Percentiles rank a stretch among this genome's conserved stretches.
These are phyloP conservation scores for Amanita rubescens DNA, from an alignment of 768 basidiomycete genomes.

Conservation along the genomic window DNA sequence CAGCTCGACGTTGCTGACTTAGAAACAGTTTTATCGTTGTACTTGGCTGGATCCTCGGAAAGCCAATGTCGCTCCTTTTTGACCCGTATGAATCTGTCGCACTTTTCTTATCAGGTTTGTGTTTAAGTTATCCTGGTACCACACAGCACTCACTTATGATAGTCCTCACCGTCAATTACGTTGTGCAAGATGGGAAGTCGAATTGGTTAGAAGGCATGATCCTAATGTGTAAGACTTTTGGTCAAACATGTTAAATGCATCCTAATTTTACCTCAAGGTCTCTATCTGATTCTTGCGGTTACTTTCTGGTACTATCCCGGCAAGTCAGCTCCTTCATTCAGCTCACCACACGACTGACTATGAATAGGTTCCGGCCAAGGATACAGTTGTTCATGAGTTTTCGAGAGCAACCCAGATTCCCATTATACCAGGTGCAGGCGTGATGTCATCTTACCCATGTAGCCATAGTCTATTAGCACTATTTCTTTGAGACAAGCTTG, in stretches of 20 bases:
- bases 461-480: neutral
- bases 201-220: constrained; percentile 79
- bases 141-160: neutral
- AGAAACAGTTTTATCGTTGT: constrained; percentile 57
- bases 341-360: neutral
- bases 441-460: neutral
- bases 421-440: neutral
- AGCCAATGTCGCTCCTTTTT: constrained; percentile 74
- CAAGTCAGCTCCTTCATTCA: constrained; percentile 10
- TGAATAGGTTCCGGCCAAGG: constrained; percentile 22
- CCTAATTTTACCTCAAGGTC: constrained; percentile 25
- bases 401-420: neutral
- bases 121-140: neutral
- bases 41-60: constrained; percentile 76
- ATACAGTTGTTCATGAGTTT: constrained; percentile 17
- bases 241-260: neutral
- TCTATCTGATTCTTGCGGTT: constrained; percentile 67
- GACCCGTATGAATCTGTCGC: constrained; percentile 83
- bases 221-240: constrained; percentile 29
- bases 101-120: constrained; percentile 36
- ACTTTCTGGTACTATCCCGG: constrained; percentile 61
- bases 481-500: too few relatives aligned
- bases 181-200: constrained; percentile 73
- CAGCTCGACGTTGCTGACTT: neutral
- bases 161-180: constrained; percentile 83